A percentile compares a stretch with the other conserved stretches of the same genome.
Evolutionary conservation across 495 filamentous ascomycete species (phyloP).

Genomic region (Penicillium desertorum): DNA sequence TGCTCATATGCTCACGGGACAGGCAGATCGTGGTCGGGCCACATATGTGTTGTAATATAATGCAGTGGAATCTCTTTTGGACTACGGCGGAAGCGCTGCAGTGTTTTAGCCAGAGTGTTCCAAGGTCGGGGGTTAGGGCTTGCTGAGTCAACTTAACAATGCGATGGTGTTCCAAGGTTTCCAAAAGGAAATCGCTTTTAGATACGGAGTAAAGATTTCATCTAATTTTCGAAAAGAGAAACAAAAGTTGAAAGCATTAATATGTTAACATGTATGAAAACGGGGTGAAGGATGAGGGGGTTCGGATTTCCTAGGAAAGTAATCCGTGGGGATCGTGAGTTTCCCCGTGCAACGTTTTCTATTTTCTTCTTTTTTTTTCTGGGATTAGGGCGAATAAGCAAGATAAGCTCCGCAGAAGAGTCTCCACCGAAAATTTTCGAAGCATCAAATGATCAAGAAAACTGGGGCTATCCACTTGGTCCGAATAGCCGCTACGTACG

Average conservation of each 20-base stretch:
- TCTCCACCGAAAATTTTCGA: constrained; percentile 35
- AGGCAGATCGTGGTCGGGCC: neutral
- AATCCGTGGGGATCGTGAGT: constrained; percentile 36
- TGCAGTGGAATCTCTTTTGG: neutral
- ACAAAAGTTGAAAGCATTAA: neutral
- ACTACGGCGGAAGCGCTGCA: neutral
- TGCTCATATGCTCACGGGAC: neutral
- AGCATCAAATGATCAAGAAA: constrained; percentile 33
- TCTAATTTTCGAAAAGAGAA: neutral
- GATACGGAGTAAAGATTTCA: neutral
- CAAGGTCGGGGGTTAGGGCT: neutral
- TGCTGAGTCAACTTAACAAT: constrained; percentile 7
- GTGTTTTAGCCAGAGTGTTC: neutral
- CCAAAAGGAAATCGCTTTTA: neutral
- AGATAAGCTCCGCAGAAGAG: constrained; percentile 31
- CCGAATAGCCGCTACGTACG: constrained; percentile 17
- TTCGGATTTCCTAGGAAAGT: constrained; percentile 32
- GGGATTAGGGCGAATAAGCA: constrained; percentile 14
- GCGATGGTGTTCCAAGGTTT: neutral
- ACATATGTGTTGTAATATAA: neutral
- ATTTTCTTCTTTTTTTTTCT: constrained; percentile 10
- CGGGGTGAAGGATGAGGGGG: constrained; percentile 17
- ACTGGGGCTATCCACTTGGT: constrained; percentile 18
- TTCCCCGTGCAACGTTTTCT: constrained; percentile 25
- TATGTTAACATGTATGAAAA: too few species aligned